Evolutionary conservation across 1,139 yeast species (phyloP), one percentile per base, ranked within the genome.

Genomic region (Candida freyschussii): DNA sequence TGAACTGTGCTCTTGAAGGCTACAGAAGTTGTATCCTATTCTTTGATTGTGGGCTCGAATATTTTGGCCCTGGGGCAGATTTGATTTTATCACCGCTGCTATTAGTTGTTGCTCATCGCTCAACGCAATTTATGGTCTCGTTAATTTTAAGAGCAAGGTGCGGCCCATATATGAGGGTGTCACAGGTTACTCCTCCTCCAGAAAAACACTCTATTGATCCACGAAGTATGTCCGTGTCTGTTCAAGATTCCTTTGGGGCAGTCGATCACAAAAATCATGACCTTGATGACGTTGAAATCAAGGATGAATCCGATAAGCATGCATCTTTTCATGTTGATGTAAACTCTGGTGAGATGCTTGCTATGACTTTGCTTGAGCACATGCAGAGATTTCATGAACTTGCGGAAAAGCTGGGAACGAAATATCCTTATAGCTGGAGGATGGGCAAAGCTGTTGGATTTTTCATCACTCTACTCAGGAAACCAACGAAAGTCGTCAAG

Each of bases 381-480:
- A 62, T 63, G 66, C 55, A 54, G 7, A 41, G 56, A 20, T 63
- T 63, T 39, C 58, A 59, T 27, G 49, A 48, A 17, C 37, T 62
- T 30, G 54, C 66, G 1, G 54, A 51, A 26, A 55, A 51, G 13
- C 34, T 62, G 10, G 58, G 72, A 5, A 53, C 53, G 3, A 61
- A 69, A 34, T 75, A 74, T 46, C 70, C 69, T 33, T 73, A 72
- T 45, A 75, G 82, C 5, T 72, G 75, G 67, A 64, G 73, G 47
- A 59, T 73, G 52, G 57, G 65, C 30, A 72, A 71, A 43, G 72
- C 75, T 2, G 71, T 69, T 6, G 60, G 59, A 1, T 63, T 65
- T 36, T 62, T 70, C 27, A 48, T 69, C 13, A 59, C 63, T 1
- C 37, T 67, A 19, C 34, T 69, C 26, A 61, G 56, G 37, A 57